phyloP scores from a whole-genome alignment of 1,284 basidiomycete species.

The Omphalotus olearius region DNA sequence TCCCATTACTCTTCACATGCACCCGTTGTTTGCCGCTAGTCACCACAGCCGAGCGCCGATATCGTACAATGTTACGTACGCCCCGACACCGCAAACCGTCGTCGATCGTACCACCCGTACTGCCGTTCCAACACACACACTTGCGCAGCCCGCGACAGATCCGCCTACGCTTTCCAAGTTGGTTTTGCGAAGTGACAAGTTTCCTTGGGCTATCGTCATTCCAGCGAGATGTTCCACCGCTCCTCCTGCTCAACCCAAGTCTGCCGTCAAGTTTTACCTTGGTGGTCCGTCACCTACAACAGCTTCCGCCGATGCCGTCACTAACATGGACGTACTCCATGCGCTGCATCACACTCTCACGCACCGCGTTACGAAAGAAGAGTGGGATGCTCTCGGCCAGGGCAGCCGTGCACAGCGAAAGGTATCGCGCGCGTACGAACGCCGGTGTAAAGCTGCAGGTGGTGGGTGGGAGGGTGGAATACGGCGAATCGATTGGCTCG shows the following conservation, averaged over 20 bases:
- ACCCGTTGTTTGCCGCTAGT: slow-evolving; percentile 55
- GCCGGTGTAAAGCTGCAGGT: neutral
- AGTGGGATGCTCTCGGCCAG: slow-evolving; percentile 58
- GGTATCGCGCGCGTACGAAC: slow-evolving; percentile 30
- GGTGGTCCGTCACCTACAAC: slow-evolving; percentile 21
- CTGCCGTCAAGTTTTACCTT: slow-evolving; percentile 12
- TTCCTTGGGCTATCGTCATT: slow-evolving; percentile 59
- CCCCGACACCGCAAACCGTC: slow-evolving; percentile 54
- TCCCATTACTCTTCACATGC: slow-evolving; percentile 47
- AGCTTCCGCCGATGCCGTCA: slow-evolving; percentile 35
- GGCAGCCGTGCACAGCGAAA: slow-evolving; percentile 45
- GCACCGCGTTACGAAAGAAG: slow-evolving; percentile 50
- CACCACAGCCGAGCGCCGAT: slow-evolving; percentile 53
- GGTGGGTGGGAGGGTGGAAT: slow-evolving; percentile 49
- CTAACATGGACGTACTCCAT: slow-evolving; percentile 60
- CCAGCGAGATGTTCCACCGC: slow-evolving; percentile 18
- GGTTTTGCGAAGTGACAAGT: slow-evolving; percentile 49
- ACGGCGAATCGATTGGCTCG: slow-evolving; percentile 61
- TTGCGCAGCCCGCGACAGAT: slow-evolving; percentile 61
- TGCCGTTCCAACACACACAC: slow-evolving; percentile 50
- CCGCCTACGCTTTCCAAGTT: slow-evolving; percentile 49
- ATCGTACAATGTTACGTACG: slow-evolving; percentile 54
- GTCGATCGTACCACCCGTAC: slow-evolving; percentile 49
- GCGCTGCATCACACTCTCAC: slow-evolving; percentile 54
- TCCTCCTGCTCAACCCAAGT: slow-evolving; percentile 13